phyloP scores from a whole-genome alignment of 179 eudicot genomes.

The Camellia oleifera region DNA sequence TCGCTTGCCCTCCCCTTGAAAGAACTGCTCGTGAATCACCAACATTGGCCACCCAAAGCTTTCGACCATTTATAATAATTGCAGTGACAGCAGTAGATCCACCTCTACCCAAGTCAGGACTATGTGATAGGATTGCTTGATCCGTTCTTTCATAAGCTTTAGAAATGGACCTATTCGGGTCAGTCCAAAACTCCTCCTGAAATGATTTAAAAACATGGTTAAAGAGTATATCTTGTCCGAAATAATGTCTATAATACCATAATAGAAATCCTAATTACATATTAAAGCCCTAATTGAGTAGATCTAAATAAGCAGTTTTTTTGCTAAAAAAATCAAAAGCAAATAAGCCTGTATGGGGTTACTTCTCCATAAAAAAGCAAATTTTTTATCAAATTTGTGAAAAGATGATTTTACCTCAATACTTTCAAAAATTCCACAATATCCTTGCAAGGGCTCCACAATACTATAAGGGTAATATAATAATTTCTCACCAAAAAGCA shows the following conservation, averaged over 20 bases:
- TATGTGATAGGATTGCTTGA: slow-evolving; percentile 70
- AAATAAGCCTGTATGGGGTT: too few species aligned
- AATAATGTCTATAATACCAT: not conserved
- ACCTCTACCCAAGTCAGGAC: slow-evolving; percentile 82
- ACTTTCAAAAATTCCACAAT: too few species aligned
- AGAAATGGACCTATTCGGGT: slow-evolving; percentile 54
- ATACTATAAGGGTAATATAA: too few species aligned
- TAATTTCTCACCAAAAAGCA: too few species aligned
- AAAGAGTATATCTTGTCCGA: not conserved
- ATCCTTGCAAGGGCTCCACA: too few species aligned
- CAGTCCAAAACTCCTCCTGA: slow-evolving; percentile 86
- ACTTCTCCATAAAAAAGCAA: too few species aligned
- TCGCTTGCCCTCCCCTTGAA: slow-evolving; percentile 65
- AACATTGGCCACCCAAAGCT: slow-evolving; percentile 80
- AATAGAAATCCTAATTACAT: too few species aligned
- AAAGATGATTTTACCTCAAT: too few species aligned
- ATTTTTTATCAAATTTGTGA: too few species aligned
- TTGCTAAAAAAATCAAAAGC: too few species aligned
- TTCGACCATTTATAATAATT: slow-evolving; percentile 61
- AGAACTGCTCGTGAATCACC: slow-evolving; percentile 95
- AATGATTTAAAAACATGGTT: slow-evolving; percentile 1
- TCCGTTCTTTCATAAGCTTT: slow-evolving; percentile 88
- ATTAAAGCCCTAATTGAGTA: too few species aligned
- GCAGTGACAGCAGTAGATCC: slow-evolving; percentile 98
- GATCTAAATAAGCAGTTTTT: too few species aligned